phyloP scores from a whole-genome alignment of 208 protist genomes.

The Trypanosoma scelopori region DNA sequence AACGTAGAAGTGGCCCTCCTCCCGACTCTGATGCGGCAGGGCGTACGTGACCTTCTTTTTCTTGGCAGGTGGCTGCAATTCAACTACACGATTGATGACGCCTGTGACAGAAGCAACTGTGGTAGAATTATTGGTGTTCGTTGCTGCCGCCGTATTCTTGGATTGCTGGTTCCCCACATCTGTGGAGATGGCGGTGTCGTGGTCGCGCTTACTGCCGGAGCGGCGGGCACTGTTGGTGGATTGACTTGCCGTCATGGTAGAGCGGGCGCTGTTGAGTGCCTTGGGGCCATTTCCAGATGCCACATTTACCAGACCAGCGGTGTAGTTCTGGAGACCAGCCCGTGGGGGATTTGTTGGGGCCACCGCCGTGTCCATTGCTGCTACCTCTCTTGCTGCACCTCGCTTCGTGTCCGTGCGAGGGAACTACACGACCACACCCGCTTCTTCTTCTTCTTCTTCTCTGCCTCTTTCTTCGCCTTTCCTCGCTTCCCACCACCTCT shows the following conservation, averaged over 20 bases:
- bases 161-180: conserved; percentile 32
- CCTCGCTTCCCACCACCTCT: not conserved
- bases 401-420: too few species aligned
- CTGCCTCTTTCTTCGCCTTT: too few species aligned
- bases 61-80: conserved; percentile 31
- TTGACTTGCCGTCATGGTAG: conserved; percentile 22
- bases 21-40: conserved; percentile 81
- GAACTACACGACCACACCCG: too few species aligned
- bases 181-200: conserved; percentile 53
- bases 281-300: conserved; percentile 3
- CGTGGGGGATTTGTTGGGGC: not conserved
- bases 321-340: conserved; percentile 18
- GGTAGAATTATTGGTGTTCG: not conserved
- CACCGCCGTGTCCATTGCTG: not conserved
- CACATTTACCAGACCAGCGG: conserved; percentile 18
- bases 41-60: conserved; percentile 87
- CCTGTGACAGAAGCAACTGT: not conserved
- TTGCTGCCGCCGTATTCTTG: not conserved
- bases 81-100: not conserved
- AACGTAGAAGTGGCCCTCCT: conserved; percentile 91
- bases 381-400: not conserved
- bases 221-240: conserved; percentile 38
- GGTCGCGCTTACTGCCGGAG: conserved; percentile 80
- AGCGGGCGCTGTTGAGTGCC: conserved; percentile 16
- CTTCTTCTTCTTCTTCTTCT: not conserved